Evolutionary conservation across 768 basidiomycete species (phyloP).

Genomic region (Candolleomyces aberdarensis): DNA sequence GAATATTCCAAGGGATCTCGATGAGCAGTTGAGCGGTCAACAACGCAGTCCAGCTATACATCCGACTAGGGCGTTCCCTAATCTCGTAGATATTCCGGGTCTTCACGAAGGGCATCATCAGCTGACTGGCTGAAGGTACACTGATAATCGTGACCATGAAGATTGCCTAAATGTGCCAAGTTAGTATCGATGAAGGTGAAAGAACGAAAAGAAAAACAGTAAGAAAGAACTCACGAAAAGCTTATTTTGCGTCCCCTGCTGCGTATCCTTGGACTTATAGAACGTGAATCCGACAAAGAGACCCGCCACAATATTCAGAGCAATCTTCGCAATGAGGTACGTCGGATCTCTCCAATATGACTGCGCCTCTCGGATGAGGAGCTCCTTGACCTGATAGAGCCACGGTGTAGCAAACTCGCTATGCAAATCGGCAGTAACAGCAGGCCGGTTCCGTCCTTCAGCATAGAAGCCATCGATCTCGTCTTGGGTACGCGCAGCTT

Average conservation of each 20-base stretch:
- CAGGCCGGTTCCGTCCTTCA: conserved; percentile 41
- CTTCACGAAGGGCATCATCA: conserved; percentile 58
- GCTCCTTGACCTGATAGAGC: conserved; percentile 42
- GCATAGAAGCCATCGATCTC: conserved; percentile 47
- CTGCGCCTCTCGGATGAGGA: conserved; percentile 41
- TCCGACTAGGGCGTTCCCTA: conserved; percentile 62
- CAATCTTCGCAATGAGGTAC: conserved; percentile 58
- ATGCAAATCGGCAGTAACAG: conserved; percentile 33
- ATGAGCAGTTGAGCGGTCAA: conserved; percentile 52
- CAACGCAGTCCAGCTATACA: conserved; percentile 64
- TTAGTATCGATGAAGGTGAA: background rate
- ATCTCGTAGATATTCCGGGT: conserved; percentile 63
- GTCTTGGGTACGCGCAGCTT: conserved; percentile 30
- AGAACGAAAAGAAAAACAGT: conserved; percentile 1
- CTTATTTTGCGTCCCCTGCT: conserved; percentile 63
- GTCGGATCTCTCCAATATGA: conserved; percentile 57
- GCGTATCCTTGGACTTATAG: conserved; percentile 49
- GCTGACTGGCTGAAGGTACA: conserved; percentile 58
- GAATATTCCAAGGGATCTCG: conserved; percentile 49
- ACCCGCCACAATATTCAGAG: conserved; percentile 50
- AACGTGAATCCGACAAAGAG: conserved; percentile 65
- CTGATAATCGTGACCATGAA: conserved; percentile 45
- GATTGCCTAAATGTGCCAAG: conserved; percentile 20
- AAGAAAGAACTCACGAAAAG: conserved; percentile 48
- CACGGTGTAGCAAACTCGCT: conserved; percentile 54